phyloP scores from a whole-genome alignment of 805 yeast genomes.

The Candida hungchunana region DNA sequence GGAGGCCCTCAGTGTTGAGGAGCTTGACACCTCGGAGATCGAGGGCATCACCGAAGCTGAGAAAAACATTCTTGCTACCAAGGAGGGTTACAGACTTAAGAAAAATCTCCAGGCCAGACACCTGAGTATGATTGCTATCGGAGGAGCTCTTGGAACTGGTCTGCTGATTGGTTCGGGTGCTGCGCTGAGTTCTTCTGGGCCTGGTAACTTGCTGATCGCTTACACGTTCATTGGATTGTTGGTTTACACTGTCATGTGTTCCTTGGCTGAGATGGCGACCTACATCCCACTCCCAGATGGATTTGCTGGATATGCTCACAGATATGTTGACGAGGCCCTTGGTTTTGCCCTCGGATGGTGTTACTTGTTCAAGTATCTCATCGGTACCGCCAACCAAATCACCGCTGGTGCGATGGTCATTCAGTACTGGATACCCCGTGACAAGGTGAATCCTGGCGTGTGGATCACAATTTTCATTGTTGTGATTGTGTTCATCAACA shows the following conservation, averaged over 20 bases:
- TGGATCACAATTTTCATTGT: constrained; percentile 46
- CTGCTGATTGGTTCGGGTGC: constrained; percentile 62
- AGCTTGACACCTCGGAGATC: background rate
- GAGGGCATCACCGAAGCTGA: constrained; percentile 19
- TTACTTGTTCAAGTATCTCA: constrained; percentile 25
- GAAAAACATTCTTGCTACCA: constrained; percentile 17
- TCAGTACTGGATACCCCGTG: constrained; percentile 44
- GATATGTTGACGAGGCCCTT: constrained; percentile 31
- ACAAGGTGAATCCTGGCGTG: constrained; percentile 47
- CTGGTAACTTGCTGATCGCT: constrained; percentile 51
- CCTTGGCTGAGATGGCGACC: constrained; percentile 66
- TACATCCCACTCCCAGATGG: constrained; percentile 64
- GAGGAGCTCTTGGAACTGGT: constrained; percentile 73
- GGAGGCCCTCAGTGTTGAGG: background rate
- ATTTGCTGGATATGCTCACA: constrained; percentile 56
- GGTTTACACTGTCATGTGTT: constrained; percentile 65
- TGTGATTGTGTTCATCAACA: constrained; percentile 42
- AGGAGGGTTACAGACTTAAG: constrained; percentile 25
- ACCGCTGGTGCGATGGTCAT: constrained; percentile 51
- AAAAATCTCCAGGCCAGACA: constrained; percentile 49
- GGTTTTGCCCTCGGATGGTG: constrained; percentile 29
- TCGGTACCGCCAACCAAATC: constrained; percentile 37
- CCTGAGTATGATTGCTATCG: constrained; percentile 59
- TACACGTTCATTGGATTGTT: constrained; percentile 65
- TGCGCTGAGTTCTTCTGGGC: constrained; percentile 55